These are phyloP conservation scores for Croton laevigatus DNA, from an alignment of 441 rosid genomes.

Conservation along the genomic window DNA sequence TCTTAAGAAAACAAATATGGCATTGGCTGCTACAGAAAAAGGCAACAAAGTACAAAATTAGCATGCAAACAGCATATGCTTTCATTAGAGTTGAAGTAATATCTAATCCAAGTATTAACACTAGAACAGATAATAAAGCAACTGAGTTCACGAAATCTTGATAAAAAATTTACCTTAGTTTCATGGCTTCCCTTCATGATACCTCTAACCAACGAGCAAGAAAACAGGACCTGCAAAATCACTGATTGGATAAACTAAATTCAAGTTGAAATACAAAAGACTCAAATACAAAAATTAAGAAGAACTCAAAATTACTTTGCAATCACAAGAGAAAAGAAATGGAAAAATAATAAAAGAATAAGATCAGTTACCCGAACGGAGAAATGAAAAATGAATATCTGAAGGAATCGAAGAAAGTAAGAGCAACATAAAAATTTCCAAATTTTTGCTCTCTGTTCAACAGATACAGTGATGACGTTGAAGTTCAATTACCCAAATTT, in stretches of 20 bases:
- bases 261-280: background rate
- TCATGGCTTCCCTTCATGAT: conserved; percentile 50
- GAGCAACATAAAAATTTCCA: background rate
- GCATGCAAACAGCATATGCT: background rate
- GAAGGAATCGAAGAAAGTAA: background rate
- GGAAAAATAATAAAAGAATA: background rate
- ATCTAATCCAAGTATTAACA: background rate
- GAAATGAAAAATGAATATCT: background rate
- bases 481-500: too few relatives aligned
- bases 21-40: background rate
- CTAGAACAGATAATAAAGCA: background rate
- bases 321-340: background rate
- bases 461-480: too few relatives aligned
- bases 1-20: background rate
- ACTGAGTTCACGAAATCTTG: background rate
- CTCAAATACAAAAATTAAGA: background rate
- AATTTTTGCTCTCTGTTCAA: too few relatives aligned
- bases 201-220: background rate
- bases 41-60: background rate
- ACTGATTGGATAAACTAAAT: background rate
- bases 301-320: background rate
- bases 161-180: conserved; percentile 31
- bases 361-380: background rate
- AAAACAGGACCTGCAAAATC: conserved; percentile 3
- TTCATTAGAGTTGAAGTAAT: background rate